These are phyloP conservation scores for Nakazawaea wyomingensis DNA, from an alignment of 805 yeast species.

Conservation along the genomic window DNA sequence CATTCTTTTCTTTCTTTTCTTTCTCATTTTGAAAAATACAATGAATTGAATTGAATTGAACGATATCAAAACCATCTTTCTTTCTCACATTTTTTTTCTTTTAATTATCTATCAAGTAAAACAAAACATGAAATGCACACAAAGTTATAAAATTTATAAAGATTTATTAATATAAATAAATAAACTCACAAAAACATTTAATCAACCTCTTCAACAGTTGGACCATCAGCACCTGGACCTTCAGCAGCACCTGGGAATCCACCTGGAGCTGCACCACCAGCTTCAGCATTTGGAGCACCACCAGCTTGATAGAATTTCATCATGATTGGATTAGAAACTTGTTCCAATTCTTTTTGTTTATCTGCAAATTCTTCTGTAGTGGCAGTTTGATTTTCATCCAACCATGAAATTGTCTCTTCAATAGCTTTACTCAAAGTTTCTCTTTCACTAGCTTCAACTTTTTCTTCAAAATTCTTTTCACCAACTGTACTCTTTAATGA, in stretches of 20 bases:
- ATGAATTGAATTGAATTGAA: no score
- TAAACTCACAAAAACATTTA: constrained; percentile 26
- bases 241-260: constrained; percentile 58
- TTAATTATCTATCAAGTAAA: no score
- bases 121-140: no score
- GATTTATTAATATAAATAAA: no score
- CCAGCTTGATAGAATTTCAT: constrained; percentile 94
- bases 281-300: constrained; percentile 73
- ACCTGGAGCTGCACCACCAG: constrained; percentile 52
- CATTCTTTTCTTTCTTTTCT: no score
- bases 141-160: no score
- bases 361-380: constrained; percentile 87
- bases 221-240: constrained; percentile 41
- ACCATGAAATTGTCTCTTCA: constrained; percentile 84
- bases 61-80: no score
- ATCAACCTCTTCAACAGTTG: constrained; percentile 69
- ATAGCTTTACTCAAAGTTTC: constrained; percentile 72
- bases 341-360: constrained; percentile 94
- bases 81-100: no score
- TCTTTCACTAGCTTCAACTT: constrained; percentile 44
- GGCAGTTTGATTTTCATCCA: constrained; percentile 90
- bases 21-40: no score
- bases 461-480: constrained; percentile 76
- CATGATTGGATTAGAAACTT: constrained; percentile 93
- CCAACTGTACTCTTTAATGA: constrained; percentile 78